Evolutionary conservation across 768 basidiomycete species (phyloP).

Genomic region (Fomitopsis serialis): DNA sequence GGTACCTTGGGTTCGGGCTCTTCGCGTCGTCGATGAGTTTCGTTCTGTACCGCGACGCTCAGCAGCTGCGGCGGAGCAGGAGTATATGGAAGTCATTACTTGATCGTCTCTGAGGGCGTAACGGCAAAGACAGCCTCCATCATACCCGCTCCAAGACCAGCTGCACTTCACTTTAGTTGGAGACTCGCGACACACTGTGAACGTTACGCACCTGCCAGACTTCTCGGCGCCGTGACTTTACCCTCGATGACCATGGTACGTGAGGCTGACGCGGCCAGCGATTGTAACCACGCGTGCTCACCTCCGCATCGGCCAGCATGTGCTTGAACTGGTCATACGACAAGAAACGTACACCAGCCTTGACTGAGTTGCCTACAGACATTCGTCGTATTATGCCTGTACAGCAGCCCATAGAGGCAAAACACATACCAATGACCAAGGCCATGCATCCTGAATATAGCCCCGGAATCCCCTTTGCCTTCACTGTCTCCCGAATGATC

Average conservation of each 20-base stretch:
- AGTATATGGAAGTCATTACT: conserved; percentile 45
- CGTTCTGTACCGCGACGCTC: conserved; percentile 49
- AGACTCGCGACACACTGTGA: neutral
- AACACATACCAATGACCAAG: conserved; percentile 60
- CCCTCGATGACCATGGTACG: conserved; percentile 46
- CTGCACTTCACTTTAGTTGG: conserved; percentile 24
- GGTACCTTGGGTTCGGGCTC: conserved; percentile 77
- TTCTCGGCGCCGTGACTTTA: conserved; percentile 82
- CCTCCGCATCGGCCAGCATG: conserved; percentile 77
- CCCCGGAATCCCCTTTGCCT: conserved; percentile 70
- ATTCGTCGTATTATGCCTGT: neutral
- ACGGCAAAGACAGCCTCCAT: conserved; percentile 92
- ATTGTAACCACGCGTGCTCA: conserved; percentile 26
- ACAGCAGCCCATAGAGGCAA: neutral
- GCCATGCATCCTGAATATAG: conserved; percentile 94
- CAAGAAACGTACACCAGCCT: conserved; percentile 95
- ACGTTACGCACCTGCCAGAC: conserved; percentile 58
- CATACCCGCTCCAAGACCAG: conserved; percentile 85
- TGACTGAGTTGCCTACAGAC: conserved; percentile 66
- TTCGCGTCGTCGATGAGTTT: conserved; percentile 96
- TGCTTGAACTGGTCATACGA: conserved; percentile 92
- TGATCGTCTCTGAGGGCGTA: conserved; percentile 97
- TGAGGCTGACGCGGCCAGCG: neutral
- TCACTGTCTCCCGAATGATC: conserved; percentile 71
- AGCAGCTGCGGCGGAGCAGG: neutral